These are phyloP conservation scores for Apiotrichum siamense DNA, from an alignment of 1,284 basidiomycete genomes.

Conservation along the genomic window DNA sequence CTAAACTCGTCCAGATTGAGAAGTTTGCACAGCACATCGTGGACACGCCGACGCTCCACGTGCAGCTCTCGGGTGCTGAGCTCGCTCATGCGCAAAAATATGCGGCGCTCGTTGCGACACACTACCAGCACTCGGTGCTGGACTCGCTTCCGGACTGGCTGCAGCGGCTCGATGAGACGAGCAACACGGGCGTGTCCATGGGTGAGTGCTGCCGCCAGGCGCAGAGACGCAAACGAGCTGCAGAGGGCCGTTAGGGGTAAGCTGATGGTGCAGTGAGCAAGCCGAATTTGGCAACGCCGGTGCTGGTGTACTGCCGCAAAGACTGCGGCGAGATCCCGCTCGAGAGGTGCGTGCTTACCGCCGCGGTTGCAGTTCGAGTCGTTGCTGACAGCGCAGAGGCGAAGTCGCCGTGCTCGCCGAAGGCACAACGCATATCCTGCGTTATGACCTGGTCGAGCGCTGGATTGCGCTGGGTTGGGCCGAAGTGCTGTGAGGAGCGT, in stretches of 20 bases:
- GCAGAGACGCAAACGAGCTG: background rate
- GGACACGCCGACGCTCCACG: constrained; percentile 61
- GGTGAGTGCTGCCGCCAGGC: constrained; percentile 51
- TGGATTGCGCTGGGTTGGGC: constrained; percentile 45
- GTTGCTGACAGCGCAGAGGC: constrained; percentile 26
- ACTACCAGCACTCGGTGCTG: constrained; percentile 66
- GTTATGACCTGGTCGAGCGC: constrained; percentile 41
- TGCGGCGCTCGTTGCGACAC: constrained; percentile 63
- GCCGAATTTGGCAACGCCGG: constrained; percentile 65
- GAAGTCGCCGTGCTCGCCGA: constrained; percentile 35
- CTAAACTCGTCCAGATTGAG: constrained; percentile 61
- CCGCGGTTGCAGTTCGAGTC: background rate
- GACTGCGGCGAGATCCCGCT: constrained; percentile 64
- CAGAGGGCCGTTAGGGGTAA: background rate
- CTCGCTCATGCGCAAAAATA: constrained; percentile 72
- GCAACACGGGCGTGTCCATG: constrained; percentile 62
- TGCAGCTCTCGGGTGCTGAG: constrained; percentile 68
- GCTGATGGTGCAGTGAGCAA: constrained; percentile 57
- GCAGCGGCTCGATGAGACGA: constrained; percentile 63
- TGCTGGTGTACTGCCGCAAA: constrained; percentile 69
- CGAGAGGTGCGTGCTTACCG: constrained; percentile 58
- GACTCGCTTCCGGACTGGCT: constrained; percentile 70
- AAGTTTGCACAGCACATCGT: constrained; percentile 72
- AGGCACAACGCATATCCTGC: constrained; percentile 46
- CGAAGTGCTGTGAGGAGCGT: constrained; percentile 40